Conservation (phyloP, 306 rosid species). For the Lagenaria siceraria region DNA sequence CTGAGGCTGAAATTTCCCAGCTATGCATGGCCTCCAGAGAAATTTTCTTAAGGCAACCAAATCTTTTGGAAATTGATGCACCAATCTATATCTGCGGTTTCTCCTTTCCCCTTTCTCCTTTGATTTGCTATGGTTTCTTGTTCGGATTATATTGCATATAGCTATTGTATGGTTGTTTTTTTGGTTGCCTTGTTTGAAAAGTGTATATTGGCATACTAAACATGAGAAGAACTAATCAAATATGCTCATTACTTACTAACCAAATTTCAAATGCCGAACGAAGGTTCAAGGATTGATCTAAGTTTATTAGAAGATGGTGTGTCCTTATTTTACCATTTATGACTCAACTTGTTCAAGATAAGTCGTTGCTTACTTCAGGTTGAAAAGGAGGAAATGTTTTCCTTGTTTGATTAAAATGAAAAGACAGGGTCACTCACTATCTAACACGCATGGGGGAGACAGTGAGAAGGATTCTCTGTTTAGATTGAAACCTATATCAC, state of each 20-base stretch:
- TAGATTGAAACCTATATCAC: background rate
- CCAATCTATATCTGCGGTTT: slow-evolving; percentile 85
- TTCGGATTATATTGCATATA: background rate
- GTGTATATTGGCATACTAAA: background rate
- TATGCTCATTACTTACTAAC: background rate
- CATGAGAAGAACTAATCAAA: background rate
- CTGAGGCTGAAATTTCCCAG: slow-evolving; percentile 62
- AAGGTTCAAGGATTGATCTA: background rate
- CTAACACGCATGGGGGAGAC: background rate
- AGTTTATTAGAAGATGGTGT: background rate
- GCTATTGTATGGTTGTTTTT: background rate
- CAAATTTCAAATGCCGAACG: background rate
- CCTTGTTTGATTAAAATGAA: background rate
- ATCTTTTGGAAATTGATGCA: slow-evolving; percentile 73
- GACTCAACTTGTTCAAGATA: background rate
- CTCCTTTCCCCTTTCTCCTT: background rate
- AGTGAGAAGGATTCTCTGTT: background rate
- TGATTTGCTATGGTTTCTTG: background rate
- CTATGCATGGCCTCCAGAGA: slow-evolving; percentile 56
- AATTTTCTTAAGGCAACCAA: slow-evolving; percentile 68
- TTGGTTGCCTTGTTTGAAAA: background rate
- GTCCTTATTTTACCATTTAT: background rate
- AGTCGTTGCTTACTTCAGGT: background rate
- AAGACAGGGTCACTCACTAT: background rate
- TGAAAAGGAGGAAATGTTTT: background rate